phyloP scores from a whole-genome alignment of 208 protist species.

The Giardia duodenalis region DNA sequence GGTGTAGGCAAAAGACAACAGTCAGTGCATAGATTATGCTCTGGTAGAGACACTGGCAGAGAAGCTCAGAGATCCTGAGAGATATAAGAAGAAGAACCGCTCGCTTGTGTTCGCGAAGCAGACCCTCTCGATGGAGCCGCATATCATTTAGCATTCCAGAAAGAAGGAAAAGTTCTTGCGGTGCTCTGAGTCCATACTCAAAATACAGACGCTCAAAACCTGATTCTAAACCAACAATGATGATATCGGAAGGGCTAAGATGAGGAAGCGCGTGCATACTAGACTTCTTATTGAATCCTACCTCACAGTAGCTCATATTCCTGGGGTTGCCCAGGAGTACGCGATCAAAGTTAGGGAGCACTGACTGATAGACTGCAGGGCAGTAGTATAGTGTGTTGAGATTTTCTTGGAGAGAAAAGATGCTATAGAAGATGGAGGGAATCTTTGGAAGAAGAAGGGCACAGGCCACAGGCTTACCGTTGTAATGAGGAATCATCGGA shows the following conservation, averaged over 20 bases:
- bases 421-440: background rate
- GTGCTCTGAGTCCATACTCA: background rate
- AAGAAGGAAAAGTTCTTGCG: background rate
- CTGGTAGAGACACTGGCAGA: background rate
- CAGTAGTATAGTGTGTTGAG: background rate
- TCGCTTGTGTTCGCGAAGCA: background rate
- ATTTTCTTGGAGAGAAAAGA: background rate
- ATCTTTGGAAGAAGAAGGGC: background rate
- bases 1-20: background rate
- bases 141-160: background rate
- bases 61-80: background rate
- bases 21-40: background rate
- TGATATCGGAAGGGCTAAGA: background rate
- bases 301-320: background rate
- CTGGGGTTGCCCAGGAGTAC: background rate
- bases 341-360: background rate
- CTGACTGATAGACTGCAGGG: background rate
- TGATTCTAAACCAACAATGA: background rate
- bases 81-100: background rate
- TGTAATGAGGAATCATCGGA: background rate
- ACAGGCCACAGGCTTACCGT: background rate
- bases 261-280: background rate
- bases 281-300: background rate
- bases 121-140: background rate
- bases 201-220: background rate